These are phyloP conservation scores for Hypoxylon sp. DNA, from an alignment of 2,329 filamentous ascomycete genomes.

Conservation along the genomic window DNA sequence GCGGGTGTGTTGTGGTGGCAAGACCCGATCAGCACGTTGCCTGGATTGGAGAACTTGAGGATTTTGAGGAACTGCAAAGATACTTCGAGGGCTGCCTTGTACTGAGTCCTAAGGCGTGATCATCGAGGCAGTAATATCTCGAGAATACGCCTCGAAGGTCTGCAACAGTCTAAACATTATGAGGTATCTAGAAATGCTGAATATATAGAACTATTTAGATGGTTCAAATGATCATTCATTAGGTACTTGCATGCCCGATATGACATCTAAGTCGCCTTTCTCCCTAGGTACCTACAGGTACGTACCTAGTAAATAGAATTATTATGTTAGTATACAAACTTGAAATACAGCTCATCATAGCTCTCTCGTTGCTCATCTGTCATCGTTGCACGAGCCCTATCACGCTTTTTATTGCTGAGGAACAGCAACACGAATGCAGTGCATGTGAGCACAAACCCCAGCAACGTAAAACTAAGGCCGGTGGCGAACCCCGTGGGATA, in stretches of 20 bases:
- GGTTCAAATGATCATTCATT: neutral
- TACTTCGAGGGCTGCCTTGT: conserved; percentile 56
- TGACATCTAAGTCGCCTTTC: neutral
- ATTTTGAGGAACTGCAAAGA: conserved; percentile 54
- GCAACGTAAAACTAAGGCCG: conserved; percentile 53
- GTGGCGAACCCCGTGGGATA: conserved; percentile 58
- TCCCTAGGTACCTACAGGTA: neutral
- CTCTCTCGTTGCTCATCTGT: conserved; percentile 45
- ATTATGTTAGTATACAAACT: conserved; percentile 46
- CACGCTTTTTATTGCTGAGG: conserved; percentile 43
- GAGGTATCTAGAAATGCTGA: neutral
- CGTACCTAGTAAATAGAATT: neutral
- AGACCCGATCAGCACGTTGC: conserved; percentile 79
- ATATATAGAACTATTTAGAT: neutral
- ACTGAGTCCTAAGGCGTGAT: conserved; percentile 26
- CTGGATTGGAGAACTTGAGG: conserved; percentile 58
- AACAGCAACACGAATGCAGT: conserved; percentile 33
- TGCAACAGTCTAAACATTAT: neutral
- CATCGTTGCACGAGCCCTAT: conserved; percentile 41
- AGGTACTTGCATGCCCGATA: neutral
- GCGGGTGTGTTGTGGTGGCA: conserved; percentile 72
- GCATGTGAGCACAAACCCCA: conserved; percentile 45
- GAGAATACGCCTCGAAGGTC: neutral
- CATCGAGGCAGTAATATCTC: neutral
- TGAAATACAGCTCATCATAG: conserved; percentile 49